A percentile compares a stretch with the other conserved stretches of the same genome.
phyloP scores from a whole-genome alignment of 192 early-diverging fungal species.

The Entomortierella parvispora region DNA sequence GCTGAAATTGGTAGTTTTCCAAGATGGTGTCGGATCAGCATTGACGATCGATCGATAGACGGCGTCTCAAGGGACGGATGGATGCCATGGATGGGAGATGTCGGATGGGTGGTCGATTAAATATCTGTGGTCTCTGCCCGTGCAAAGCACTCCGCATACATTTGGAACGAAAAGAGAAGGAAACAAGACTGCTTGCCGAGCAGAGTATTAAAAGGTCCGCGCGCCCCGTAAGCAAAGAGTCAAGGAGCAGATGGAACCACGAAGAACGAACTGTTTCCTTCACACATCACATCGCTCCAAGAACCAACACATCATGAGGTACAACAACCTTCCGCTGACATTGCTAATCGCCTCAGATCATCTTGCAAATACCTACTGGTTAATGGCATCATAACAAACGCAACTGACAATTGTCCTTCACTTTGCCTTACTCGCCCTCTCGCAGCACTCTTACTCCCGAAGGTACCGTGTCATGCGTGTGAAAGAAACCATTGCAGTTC shows the following conservation, averaged over 20 bases:
- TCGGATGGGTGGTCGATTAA: background rate
- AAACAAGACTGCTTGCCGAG: background rate
- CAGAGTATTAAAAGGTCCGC: too few relatives aligned
- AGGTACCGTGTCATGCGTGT: slow-evolving; percentile 8
- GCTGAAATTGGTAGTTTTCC: background rate
- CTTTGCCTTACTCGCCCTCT: too few relatives aligned
- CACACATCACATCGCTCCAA: too few relatives aligned
- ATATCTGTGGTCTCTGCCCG: background rate
- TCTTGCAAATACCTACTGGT: too few relatives aligned
- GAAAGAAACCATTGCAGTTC: background rate
- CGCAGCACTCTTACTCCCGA: slow-evolving; percentile 39
- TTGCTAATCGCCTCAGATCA: too few relatives aligned
- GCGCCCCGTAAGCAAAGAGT: too few relatives aligned
- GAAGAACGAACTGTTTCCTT: too few relatives aligned
- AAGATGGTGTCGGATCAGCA: background rate
- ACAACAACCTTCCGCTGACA: too few relatives aligned
- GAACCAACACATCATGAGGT: too few relatives aligned
- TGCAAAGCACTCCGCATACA: background rate
- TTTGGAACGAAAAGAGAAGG: background rate
- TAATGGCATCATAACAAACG: too few relatives aligned
- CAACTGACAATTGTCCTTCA: too few relatives aligned
- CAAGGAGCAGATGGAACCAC: too few relatives aligned
- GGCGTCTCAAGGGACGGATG: slow-evolving; percentile 32
- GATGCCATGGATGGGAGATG: background rate
- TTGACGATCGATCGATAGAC: slow-evolving; percentile 12